Conservation (phyloP, 1,139 yeast genomes). For the Yamadazyma siamensis region DNA sequence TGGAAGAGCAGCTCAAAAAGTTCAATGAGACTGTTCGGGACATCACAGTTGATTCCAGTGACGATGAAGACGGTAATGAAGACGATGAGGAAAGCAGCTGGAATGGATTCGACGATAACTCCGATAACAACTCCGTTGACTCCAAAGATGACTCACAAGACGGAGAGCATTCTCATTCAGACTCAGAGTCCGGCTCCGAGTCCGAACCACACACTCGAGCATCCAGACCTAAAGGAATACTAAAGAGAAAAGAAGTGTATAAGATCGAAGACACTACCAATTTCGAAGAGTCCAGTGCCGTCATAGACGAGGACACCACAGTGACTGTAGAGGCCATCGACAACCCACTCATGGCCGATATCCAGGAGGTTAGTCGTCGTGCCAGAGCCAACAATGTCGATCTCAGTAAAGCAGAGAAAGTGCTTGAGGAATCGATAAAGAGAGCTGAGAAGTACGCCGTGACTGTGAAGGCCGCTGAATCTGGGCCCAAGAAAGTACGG, state of each 20-base stretch:
- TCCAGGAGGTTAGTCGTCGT: conserved; percentile 39
- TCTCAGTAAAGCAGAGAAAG: conserved; percentile 54
- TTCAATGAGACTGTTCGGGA: conserved; percentile 55
- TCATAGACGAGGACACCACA: conserved; percentile 52
- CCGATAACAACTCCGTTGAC: conserved; percentile 17
- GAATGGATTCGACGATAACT: conserved; percentile 36
- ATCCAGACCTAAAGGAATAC: conserved; percentile 32
- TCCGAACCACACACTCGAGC: conserved; percentile 2
- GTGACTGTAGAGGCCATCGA: conserved; percentile 59
- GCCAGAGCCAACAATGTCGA: conserved; percentile 61
- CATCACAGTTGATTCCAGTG: conserved; percentile 27
- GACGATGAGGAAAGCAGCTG: conserved; percentile 39
- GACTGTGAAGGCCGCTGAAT: conserved; percentile 50
- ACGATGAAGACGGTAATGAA: neutral
- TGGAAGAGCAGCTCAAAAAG: conserved; percentile 59
- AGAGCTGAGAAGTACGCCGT: conserved; percentile 74
- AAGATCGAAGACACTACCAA: conserved; percentile 34
- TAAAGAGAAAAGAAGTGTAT: conserved; percentile 43
- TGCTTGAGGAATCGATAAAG: conserved; percentile 60
- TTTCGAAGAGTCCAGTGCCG: conserved; percentile 43
- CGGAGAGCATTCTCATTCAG: conserved; percentile 5
- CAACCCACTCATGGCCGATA: conserved; percentile 37
- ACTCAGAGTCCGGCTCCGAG: conserved; percentile 18
- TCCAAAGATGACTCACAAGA: conserved; percentile 21
- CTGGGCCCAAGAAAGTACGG: conserved; percentile 27